Evolutionary conservation across 768 basidiomycete species (phyloP), one percentile per base, ranked within the genome.

Genomic region (Hygrophoropsis aurantiaca): DNA sequence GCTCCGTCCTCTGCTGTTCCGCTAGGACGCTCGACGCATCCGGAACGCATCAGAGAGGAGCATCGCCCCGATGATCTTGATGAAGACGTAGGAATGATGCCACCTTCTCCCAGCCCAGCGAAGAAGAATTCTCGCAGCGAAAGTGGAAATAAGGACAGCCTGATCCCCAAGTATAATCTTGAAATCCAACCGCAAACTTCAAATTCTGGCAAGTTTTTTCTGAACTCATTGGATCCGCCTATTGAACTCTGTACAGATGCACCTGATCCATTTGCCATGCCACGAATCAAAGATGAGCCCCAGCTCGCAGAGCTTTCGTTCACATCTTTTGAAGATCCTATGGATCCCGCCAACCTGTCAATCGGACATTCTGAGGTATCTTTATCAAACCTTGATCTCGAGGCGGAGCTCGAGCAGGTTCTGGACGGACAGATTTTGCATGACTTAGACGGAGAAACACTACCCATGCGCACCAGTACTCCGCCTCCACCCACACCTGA

Each of bases 101-200:
- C 78, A 23, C 75, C 76, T 1, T 78, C 77, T 3, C 78, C 78
- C 5, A 77, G 74, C 15, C 77, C 76, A 1, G 61, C 69, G 13
- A 74, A 70, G 50, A 44, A 54, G 32, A 52, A 13, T 5, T 23
- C 50, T 26, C 47, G 40, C 4, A 46, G 38, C n/a, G 58, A 58
- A 23, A 54, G 52, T 24, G 44, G 55, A 5, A 60, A 58, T 40
- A 44, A 45, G 18, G 68, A 70, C 44, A 58, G 54, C 7, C 63
- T 69, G 10, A 52, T 75, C 15, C 73, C 74, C 0, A 60, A 60
- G 10, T 70, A 73, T 26, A 47, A 58, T 26, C 35, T 65, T 11
- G 64, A 57, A 10, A 37, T 61, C 11, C 58, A 52, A 16, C 45
- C 38, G 0, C 54, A 54, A 50, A 45, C 44, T n/a, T 11, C 32